A percentile compares a stretch with the other conserved stretches of the same genome.
phyloP scores from a whole-genome alignment of 139 green algal species.

The Chlorella ohadii region DNA sequence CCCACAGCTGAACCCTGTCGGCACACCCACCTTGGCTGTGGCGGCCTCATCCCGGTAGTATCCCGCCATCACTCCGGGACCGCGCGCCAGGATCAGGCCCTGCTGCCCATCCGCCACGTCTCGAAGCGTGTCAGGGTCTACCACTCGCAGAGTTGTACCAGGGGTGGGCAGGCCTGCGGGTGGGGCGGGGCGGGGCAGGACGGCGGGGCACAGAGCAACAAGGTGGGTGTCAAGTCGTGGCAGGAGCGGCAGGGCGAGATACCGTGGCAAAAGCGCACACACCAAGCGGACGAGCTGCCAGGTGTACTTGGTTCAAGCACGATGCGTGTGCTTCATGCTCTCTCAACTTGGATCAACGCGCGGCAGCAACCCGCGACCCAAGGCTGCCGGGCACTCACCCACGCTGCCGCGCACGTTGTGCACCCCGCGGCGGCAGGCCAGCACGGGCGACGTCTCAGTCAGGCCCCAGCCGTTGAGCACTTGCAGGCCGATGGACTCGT shows the following conservation, averaged over 20 bases:
- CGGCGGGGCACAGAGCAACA: too few species aligned
- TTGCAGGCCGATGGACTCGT: conserved; percentile 78
- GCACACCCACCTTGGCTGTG: conserved; percentile 44
- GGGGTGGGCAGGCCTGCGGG: conserved; percentile 59
- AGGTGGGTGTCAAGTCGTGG: too few species aligned
- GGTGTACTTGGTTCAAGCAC: too few species aligned
- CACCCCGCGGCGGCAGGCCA: conserved; percentile 71
- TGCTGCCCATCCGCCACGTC: conserved; percentile 72
- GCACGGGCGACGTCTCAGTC: conserved; percentile 92
- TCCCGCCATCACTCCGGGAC: conserved; percentile 82
- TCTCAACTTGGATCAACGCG: neutral
- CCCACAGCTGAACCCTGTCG: too few species aligned
- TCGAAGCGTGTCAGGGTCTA: conserved; percentile 78
- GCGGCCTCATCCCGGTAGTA: conserved; percentile 72
- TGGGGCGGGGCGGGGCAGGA: too few species aligned
- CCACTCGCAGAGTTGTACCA: conserved; percentile 82
- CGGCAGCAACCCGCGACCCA: too few species aligned
- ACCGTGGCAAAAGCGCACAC: too few species aligned
- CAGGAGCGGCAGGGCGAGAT: too few species aligned
- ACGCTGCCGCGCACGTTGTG: conserved; percentile 86
- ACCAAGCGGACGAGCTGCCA: too few species aligned
- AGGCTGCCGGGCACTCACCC: conserved; percentile 42
- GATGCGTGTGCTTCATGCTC: neutral
- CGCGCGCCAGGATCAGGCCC: conserved; percentile 81
- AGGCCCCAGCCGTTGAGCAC: conserved; percentile 96